Percentiles rank a stretch among this genome's conserved stretches.
Evolutionary conservation across 2,329 filamentous ascomycete genomes (phyloP).

Genomic region (Rugonectria rugulosa): DNA sequence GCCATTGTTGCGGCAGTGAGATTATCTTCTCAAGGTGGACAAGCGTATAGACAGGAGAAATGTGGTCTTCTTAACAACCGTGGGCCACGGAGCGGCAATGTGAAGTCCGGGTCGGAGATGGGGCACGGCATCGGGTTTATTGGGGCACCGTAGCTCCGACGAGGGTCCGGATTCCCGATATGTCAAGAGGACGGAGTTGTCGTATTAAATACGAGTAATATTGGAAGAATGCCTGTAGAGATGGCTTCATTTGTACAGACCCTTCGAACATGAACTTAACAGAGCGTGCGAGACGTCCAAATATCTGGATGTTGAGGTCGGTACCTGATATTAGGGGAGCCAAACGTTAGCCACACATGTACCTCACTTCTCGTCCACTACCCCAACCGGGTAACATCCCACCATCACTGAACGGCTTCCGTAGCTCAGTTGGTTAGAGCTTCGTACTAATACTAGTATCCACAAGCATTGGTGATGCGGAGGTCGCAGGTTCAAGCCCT

Average conservation of each 20-base stretch:
- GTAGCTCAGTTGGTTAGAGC: background rate
- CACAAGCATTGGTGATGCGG: background rate
- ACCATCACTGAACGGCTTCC: background rate
- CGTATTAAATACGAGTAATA: too few species aligned
- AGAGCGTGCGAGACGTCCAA: too few species aligned
- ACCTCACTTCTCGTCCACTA: too few species aligned
- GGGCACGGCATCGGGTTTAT: slow-evolving; percentile 28
- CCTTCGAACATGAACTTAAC: too few species aligned
- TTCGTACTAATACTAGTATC: background rate
- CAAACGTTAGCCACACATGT: too few species aligned
- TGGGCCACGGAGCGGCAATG: slow-evolving; percentile 11
- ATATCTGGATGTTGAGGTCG: too few species aligned
- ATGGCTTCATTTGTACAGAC: background rate
- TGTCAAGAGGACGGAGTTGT: background rate
- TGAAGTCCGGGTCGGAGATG: slow-evolving; percentile 24
- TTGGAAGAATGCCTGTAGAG: too few species aligned
- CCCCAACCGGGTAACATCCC: too few species aligned
- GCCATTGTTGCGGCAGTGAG: background rate
- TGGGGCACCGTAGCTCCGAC: slow-evolving; percentile 19
- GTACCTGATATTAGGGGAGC: too few species aligned
- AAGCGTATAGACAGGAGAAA: background rate
- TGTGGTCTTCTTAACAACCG: background rate
- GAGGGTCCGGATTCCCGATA: slow-evolving; percentile 23
- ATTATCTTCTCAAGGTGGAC: background rate
- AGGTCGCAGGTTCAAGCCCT: background rate